Evolutionary conservation across 2,329 filamentous ascomycete genomes (phyloP).

Genomic region (Lecanicillium sp.): DNA sequence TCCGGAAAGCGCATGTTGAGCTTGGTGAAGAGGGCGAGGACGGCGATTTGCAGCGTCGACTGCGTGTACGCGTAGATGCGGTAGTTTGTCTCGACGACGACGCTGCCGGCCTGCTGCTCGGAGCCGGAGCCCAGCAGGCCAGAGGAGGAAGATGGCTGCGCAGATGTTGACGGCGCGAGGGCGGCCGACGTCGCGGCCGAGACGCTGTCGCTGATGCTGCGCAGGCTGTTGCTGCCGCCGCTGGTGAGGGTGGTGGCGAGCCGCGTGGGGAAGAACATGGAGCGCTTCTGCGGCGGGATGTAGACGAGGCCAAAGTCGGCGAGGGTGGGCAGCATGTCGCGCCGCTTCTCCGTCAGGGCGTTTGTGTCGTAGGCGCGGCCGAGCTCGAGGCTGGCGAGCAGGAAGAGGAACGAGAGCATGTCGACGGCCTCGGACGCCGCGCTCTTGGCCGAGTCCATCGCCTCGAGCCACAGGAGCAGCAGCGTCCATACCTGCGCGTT

Average conservation of each 20-base stretch:
- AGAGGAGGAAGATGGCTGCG: constrained; percentile 26
- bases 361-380: constrained; percentile 85
- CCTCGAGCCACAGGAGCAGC: constrained; percentile 85
- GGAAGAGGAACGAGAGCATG: constrained; percentile 91
- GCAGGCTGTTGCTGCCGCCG: constrained; percentile 66
- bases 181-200: constrained; percentile 52
- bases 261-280: constrained; percentile 79
- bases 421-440: constrained; percentile 81
- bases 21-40: constrained; percentile 81
- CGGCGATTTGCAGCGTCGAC: constrained; percentile 87
- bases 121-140: constrained; percentile 23
- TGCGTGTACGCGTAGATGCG: constrained; percentile 94
- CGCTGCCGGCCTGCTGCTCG: constrained; percentile 61
- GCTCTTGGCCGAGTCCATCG: constrained; percentile 51
- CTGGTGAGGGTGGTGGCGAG: constrained; percentile 88
- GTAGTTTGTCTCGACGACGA: constrained; percentile 97
- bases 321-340: constrained; percentile 83
- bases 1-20: constrained; percentile 89
- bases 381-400: constrained; percentile 86
- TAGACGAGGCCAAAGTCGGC: constrained; percentile 92
- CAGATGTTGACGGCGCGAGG: constrained; percentile 11
- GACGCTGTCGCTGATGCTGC: constrained; percentile 61
- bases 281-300: constrained; percentile 47
- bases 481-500: constrained; percentile 97
- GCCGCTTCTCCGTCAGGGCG: constrained; percentile 72